Evolutionary conservation across 2,329 filamentous ascomycete genomes (phyloP).

Genomic region (Sporothrix brasiliensis): DNA sequence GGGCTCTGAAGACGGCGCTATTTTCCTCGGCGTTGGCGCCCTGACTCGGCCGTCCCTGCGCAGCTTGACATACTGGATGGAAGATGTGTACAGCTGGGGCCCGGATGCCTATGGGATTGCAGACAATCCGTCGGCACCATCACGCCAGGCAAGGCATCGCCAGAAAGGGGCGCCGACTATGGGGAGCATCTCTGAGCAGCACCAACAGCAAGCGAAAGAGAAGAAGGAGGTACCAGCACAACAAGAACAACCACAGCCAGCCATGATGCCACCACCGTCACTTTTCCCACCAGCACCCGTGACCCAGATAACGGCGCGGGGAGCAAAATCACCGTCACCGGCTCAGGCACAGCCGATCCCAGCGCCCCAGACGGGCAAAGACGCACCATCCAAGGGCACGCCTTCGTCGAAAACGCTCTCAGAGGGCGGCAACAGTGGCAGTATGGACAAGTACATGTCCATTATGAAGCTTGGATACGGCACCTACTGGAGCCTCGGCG

Average conservation of each 20-base stretch:
- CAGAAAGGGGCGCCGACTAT: constrained; percentile 38
- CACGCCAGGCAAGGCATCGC: constrained; percentile 49
- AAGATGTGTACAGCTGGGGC: constrained; percentile 82
- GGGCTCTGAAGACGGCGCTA: constrained; percentile 74
- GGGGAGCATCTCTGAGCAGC: constrained; percentile 33
- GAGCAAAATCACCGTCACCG: constrained; percentile 24
- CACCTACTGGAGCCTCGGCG: constrained; percentile 63
- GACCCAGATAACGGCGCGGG: constrained; percentile 35
- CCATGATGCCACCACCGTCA: constrained; percentile 14
- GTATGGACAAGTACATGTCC: constrained; percentile 60
- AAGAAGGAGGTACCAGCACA: background rate
- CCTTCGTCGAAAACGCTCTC: constrained; percentile 18
- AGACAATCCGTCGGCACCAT: constrained; percentile 72
- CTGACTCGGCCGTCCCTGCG: constrained; percentile 71
- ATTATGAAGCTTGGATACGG: constrained; percentile 70
- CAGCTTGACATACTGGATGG: constrained; percentile 81
- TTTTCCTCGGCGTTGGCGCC: constrained; percentile 80
- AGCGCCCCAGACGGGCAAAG: constrained; percentile 7
- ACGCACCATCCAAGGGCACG: constrained; percentile 24
- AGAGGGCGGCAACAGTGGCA: constrained; percentile 38
- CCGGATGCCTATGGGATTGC: constrained; percentile 81
- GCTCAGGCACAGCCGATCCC: background rate
- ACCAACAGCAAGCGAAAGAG: constrained; percentile 13
- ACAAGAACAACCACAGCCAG: background rate
- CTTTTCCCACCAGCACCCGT: constrained; percentile 37